Base-by-base conservation (phyloP, 177 flowering plant species). In the Vitis hybrid region DNA sequence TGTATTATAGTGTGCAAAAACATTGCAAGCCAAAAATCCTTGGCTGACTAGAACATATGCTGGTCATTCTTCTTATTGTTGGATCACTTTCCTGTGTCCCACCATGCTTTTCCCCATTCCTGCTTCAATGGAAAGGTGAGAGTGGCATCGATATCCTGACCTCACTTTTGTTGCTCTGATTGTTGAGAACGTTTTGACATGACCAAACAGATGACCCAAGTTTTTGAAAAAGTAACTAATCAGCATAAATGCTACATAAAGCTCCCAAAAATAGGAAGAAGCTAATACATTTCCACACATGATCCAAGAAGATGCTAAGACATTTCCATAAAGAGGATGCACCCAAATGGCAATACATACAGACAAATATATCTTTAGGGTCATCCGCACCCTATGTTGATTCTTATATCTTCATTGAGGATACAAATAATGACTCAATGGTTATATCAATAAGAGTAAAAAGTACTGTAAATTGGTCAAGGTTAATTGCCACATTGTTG, bases 271-370 rank as follows among this genome's bases (percentile, higher is more conserved):
- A 18, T 18, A 50, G 69, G 64, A 71, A 50, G 64, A 71, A 50
- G 69, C 74, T 65, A 15, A 52, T 52, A 71, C 59, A 65, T 65
- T 65, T 65, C 72, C 54, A n/a, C 14, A 14, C 10, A 57, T 21
- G 60, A 57, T 57, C 27, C 60, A 60, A 13, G 51, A 58, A 68
- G 71, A 24, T 68, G 55, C 56, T 15, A 30, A 27, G 64, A 46
- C 6, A 48, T 59, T 59, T 48, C 55, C 27, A 14, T 9, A 32
- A 48, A 56, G 60, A 66, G 40, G 11, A 67, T 67, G 16, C 48
- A 56, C 32, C 30, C 30, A 35, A 60, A 3, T 60, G 11, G 14
- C 5, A 27, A 11, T 35, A 27, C 15, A 60, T 12, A 60, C 62
- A 60, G 62, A 60, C 62, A 27, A 60, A 27, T 60, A 24, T 14